Conservation (phyloP, 83 land plant species). For the Larix sibirica region DNA sequence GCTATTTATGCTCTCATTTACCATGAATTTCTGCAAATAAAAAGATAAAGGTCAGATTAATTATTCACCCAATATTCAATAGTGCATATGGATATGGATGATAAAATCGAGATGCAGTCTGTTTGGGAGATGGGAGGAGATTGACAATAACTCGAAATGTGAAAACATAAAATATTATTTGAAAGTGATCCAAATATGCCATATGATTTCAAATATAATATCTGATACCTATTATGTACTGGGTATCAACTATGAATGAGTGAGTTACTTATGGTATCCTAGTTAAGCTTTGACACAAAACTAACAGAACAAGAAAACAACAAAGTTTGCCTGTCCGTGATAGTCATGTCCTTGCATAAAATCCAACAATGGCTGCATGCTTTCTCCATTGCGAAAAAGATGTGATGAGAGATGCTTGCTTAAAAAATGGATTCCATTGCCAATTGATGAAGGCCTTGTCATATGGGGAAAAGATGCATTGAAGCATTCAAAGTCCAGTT, state of each 20-base stretch:
- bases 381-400: conserved; percentile 14
- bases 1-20: conserved; percentile 38
- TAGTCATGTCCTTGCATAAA: conserved; percentile 59
- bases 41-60: background rate
- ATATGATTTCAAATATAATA: background rate
- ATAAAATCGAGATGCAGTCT: background rate
- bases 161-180: background rate
- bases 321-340: conserved; percentile 40
- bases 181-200: background rate
- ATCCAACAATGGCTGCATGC: conserved; percentile 75
- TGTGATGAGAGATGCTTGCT: conserved; percentile 61
- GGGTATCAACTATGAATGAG: too few species aligned
- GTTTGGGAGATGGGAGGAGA: background rate
- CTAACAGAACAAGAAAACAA: background rate
- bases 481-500: conserved; percentile 84
- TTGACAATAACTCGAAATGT: background rate
- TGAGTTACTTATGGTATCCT: background rate
- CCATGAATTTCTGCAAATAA: conserved; percentile 42
- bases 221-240: too few species aligned
- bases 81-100: background rate
- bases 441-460: conserved; percentile 83
- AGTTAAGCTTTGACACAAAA: background rate
- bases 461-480: conserved; percentile 63
- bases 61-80: background rate
- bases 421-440: conserved; percentile 64